Evolutionary conservation across 805 yeast genomes (phyloP).

Genomic region (Candida maris): DNA sequence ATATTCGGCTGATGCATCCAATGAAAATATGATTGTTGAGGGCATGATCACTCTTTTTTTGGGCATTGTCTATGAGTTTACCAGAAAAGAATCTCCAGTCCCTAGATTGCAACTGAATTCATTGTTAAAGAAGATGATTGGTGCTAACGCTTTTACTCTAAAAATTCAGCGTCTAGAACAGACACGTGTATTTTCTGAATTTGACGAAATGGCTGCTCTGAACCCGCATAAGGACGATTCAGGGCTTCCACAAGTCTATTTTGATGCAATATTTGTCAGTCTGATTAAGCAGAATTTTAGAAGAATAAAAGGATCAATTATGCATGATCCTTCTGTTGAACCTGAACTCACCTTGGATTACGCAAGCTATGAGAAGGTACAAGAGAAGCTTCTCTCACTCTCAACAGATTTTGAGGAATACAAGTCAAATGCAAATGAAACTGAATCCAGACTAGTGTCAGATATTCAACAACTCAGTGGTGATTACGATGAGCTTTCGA

Average conservation of each 20-base stretch:
- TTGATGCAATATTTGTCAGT: slow-evolving; percentile 59
- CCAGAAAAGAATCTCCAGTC: slow-evolving; percentile 57
- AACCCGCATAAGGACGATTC: slow-evolving; percentile 64
- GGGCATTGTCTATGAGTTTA: slow-evolving; percentile 79
- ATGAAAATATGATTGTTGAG: slow-evolving; percentile 43
- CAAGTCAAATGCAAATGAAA: slow-evolving; percentile 16
- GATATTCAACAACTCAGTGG: slow-evolving; percentile 22
- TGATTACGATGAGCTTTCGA: slow-evolving; percentile 34
- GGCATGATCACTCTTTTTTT: slow-evolving; percentile 69
- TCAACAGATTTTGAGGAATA: slow-evolving; percentile 14
- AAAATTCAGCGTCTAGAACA: slow-evolving; percentile 73
- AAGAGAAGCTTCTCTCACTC: slow-evolving; percentile 29
- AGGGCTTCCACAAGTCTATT: slow-evolving; percentile 83
- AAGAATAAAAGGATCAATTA: slow-evolving; percentile 66
- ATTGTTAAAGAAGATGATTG: slow-evolving; percentile 66
- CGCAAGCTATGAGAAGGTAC: slow-evolving; percentile 51
- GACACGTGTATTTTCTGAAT: slow-evolving; percentile 49
- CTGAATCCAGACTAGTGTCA: slow-evolving; percentile 15
- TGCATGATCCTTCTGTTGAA: slow-evolving; percentile 69
- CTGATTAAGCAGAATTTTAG: slow-evolving; percentile 65
- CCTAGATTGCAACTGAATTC: slow-evolving; percentile 57
- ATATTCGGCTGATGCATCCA: slow-evolving; percentile 48
- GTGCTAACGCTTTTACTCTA: slow-evolving; percentile 73
- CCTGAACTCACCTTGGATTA: slow-evolving; percentile 66
- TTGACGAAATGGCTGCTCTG: slow-evolving; percentile 47